Evolutionary conservation across 2,329 filamentous ascomycete genomes (phyloP), one percentile per base, ranked within the genome.

Genomic region (Trichophyton schoenleinii): DNA sequence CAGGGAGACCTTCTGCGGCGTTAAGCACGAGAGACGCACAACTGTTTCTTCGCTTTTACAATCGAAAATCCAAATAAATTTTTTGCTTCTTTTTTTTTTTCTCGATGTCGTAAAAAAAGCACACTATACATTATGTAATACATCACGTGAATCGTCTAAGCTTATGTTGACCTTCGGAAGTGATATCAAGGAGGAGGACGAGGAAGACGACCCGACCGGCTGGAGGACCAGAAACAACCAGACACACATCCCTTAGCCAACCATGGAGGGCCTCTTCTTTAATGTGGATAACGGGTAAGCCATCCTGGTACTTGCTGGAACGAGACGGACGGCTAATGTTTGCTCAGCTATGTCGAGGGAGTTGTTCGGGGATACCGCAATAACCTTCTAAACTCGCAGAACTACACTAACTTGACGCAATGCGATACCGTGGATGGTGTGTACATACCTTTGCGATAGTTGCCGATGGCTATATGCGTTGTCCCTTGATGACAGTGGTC

Each of bases 351-450:
- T 77, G 86, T 97, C 73, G 94, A 99, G 78, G 94, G 94, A 74
- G 91, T 99, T 74, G 90, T 97, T 70, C 89, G 94, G 70, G 94
- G 94, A 66, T 99, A 97, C 78, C 87, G 92, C 73, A 99, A 97
- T 77, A 84, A 87, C 71, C 87, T 99, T 66, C 83, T 99, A 72
- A 97, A 88, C 61, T 79, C 87, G 75, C 82, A 89, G 73, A 95
- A 92, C 79, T 99, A 99, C 79, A 86, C 82, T 79, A 99, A 97
- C 80, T 78, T 97, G 77, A 95, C 88, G 65, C 92, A 97, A 82
- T 97, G 92, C 83, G 92, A 97, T 79, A 96, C 86, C 58, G 92
- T 97, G 70, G 92, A 97, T 78, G 92, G 92, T 94, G 77, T 68
- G 81, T 68, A 62, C 53, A 52, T 61, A 59, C 46, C 31, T 53